Evolutionary conservation across 768 basidiomycete genomes (phyloP), one percentile per base, ranked within the genome.

Genomic region (Peribolospora kevripleyi): DNA sequence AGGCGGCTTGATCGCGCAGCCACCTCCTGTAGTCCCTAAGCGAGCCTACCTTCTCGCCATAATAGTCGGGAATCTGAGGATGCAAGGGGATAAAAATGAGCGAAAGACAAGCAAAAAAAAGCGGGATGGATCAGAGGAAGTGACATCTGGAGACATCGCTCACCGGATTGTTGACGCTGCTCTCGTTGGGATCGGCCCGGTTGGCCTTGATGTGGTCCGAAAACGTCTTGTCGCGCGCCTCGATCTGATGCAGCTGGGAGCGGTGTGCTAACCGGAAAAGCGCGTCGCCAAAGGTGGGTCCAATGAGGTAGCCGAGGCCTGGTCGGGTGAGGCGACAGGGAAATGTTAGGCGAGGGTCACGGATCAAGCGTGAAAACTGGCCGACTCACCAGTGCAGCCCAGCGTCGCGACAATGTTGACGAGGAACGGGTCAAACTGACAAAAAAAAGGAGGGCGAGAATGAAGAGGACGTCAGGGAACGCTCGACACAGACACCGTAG

Each of bases 1-100:
- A 52, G 25, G 42, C 41, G 10, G 42, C 64, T 55, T 68, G 67
- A 62, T 68, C 67, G 49, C 67, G 55, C 7, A 68, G 56, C 67
- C 67, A 68, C 48, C 64, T 53, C 50, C 66, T 55, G 56, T 67
- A 68, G 0, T 63, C 63, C 36, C 60, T 54, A 2, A 68, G 58
- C 10, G 65, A 66, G 3, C 62, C 61, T 55, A 68, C 63, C 64
- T 67, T 59, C 51, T 61, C 60, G 39, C 57, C 60, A 25, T 51
- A 51, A 25, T 51, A 49, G 54, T 55, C 54, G 13, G 13, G 36
- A 7, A 41, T 25, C 25, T 25, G 25, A 25, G 25, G 25, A 25
- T 25, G 25, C 25, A 25, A 25, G 25, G 25, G 25, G 25, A 25
- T 25, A 25, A 25, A 25, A 25, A 1, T 25, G 25, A 25, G 25